Conservation (phyloP, 148 eudicot genomes). For the Linanthus parryae region DNA sequence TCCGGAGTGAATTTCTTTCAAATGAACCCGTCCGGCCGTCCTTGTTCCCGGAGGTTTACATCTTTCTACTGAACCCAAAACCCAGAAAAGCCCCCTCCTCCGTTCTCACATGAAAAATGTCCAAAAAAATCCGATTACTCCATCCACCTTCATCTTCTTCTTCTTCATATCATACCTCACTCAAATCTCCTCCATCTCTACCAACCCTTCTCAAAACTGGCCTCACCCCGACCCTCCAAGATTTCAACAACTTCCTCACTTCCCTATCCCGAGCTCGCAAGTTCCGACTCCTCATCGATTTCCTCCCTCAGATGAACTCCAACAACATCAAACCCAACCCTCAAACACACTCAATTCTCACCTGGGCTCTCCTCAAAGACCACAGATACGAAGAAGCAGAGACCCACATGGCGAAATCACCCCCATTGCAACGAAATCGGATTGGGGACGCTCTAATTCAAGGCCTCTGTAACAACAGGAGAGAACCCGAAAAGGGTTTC, state of each 20-base stretch:
- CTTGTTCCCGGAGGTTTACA: too few relatives aligned
- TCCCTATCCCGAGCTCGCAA: slow-evolving; percentile 20
- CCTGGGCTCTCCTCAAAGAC: slow-evolving; percentile 26
- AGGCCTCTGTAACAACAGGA: slow-evolving; percentile 21
- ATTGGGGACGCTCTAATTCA: slow-evolving; percentile 30
- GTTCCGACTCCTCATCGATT: slow-evolving; percentile 17
- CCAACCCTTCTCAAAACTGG: slow-evolving; percentile 26
- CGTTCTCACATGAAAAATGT: too few relatives aligned
- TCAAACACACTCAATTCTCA: slow-evolving; percentile 21
- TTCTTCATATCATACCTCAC: background rate
- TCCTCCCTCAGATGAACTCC: slow-evolving; percentile 30
- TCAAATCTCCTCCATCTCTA: slow-evolving; percentile 3
- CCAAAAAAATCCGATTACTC: too few relatives aligned
- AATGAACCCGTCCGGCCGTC: too few relatives aligned
- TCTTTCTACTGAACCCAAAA: too few relatives aligned
- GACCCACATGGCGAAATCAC: slow-evolving; percentile 14
- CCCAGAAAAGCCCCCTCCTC: too few relatives aligned
- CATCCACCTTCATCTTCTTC: too few relatives aligned
- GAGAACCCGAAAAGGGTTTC: slow-evolving; percentile 39
- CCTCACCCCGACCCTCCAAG: slow-evolving; percentile 24
- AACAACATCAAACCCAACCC: slow-evolving; percentile 20
- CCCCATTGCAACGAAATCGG: slow-evolving; percentile 13
- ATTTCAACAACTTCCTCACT: slow-evolving; percentile 23
- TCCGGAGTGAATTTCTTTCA: too few relatives aligned
- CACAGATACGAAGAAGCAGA: slow-evolving; percentile 27